Evolutionary conservation across 2,329 filamentous ascomycete species (phyloP).

Genomic region (Alternaria dauci): DNA sequence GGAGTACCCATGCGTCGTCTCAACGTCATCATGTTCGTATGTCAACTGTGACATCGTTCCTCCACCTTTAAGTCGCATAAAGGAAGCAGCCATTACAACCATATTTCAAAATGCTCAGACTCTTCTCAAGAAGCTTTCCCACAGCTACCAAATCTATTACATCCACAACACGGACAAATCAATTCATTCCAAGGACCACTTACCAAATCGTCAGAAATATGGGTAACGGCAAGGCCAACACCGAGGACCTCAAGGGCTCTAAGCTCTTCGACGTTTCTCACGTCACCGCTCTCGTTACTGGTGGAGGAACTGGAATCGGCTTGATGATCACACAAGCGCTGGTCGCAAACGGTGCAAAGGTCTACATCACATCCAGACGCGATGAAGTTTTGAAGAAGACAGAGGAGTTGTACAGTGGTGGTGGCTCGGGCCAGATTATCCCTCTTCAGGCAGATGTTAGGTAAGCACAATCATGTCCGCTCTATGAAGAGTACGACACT

Average conservation of each 20-base stretch:
- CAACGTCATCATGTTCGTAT: slow-evolving; percentile 45
- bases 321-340: slow-evolving; percentile 73
- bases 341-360: slow-evolving; percentile 67
- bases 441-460: slow-evolving; percentile 43
- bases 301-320: slow-evolving; percentile 59
- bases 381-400: slow-evolving; percentile 51
- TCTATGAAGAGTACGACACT: not conserved
- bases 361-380: slow-evolving; percentile 48
- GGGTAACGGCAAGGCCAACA: slow-evolving; percentile 47
- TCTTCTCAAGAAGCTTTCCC: slow-evolving; percentile 33
- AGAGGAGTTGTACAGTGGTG: slow-evolving; percentile 57
- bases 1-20: slow-evolving; percentile 26
- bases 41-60: slow-evolving; percentile 18
- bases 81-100: slow-evolving; percentile 8
- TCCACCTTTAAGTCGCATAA: slow-evolving; percentile 21
- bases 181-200: slow-evolving; percentile 23
- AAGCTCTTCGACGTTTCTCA: slow-evolving; percentile 58
- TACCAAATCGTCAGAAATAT: slow-evolving; percentile 42
- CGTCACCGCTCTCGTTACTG: slow-evolving; percentile 57
- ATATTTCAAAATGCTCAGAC: slow-evolving; percentile 40
- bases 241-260: slow-evolving; percentile 52
- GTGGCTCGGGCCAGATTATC: slow-evolving; percentile 59
- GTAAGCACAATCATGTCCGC: slow-evolving; percentile 23
- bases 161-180: slow-evolving; percentile 16
- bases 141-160: slow-evolving; percentile 13